Evolutionary conservation across 2,329 filamentous ascomycete genomes (phyloP), one percentile per base, ranked within the genome.

Genomic region (Alternaria hordeiaustralica): DNA sequence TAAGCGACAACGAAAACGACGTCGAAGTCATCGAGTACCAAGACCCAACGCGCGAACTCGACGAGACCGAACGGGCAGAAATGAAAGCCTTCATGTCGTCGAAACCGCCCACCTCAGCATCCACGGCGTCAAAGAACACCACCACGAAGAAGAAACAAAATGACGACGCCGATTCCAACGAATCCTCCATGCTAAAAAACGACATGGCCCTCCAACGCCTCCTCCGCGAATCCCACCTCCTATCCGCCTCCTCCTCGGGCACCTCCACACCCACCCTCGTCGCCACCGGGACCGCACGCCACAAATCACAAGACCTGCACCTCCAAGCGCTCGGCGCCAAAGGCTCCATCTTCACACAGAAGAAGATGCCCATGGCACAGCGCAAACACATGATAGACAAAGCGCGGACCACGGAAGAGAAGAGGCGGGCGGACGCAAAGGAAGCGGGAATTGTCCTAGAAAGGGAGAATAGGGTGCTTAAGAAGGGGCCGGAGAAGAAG

Each of bases 381-480:
- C 88, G 94, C 63, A 93, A 92, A 81, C 94, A 95, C n/a, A 97
- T 98, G 64, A 83, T 84, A 15, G 86, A 87, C 2, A 93, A 94
- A 56, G 87, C 87, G 21, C 83, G 79, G 2, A 80, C 84, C 26
- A 88, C 87, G 63, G 94, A 97, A 78, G 82, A 86, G 12, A 91
- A 87, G 82, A 84, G 95, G 55, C 85, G 95, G 41, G 85, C 84
- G 44, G 93, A 97, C 78, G 96, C 96, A 2, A 88, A 86, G 75
- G 95, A 98, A 84, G 97, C 95, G 72, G 96, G 95, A 6, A 90
- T 98, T 71, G 89, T 98, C 53, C 83, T 98, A 33, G 96, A 98
- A 84, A 85, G 84, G 65, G 78, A 75, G 61, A 75, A 79, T 59
- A 83, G 78, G 61, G 33, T 11, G 12, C 11, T 25, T 7, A 75